These are phyloP conservation scores for Flaveria brownii DNA, from an alignment of 129 eudicot genomes.

Conservation along the genomic window DNA sequence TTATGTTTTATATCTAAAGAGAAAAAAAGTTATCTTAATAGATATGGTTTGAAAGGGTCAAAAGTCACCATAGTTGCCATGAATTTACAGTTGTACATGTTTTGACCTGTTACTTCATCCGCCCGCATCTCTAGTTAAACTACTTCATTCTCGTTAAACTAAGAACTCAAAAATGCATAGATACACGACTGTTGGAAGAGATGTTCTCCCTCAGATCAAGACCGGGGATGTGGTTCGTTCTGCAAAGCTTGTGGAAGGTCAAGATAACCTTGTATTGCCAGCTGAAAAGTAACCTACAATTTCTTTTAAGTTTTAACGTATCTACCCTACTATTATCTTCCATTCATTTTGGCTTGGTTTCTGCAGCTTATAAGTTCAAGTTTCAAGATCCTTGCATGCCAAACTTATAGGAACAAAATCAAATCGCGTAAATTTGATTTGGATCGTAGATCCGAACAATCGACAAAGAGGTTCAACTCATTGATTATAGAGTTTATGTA, in stretches of 20 bases:
- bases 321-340: not conserved
- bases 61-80: not conserved
- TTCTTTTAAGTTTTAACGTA: not conserved
- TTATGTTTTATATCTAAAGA: not conserved
- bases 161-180: constrained; percentile 33
- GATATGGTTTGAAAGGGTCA: not conserved
- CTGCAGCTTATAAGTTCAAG: constrained; percentile 29
- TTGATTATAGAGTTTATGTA: constrained; percentile 31
- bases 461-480: not conserved
- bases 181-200: constrained; percentile 79
- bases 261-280: constrained; percentile 78
- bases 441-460: not conserved
- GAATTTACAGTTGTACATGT: not conserved
- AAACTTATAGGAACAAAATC: not conserved
- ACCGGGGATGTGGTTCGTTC: constrained; percentile 79
- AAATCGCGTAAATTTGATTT: not conserved
- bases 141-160: not conserved
- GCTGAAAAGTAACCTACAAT: constrained; percentile 40
- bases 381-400: constrained; percentile 19
- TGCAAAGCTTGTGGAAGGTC: constrained; percentile 89
- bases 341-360: constrained; percentile 12
- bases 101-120: not conserved
- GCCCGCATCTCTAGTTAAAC: not conserved
- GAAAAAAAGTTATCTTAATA: not conserved
- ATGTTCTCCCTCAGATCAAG: constrained; percentile 78